phyloP scores from a whole-genome alignment of 1,284 basidiomycete genomes.

The Moniliella sp. region DNA sequence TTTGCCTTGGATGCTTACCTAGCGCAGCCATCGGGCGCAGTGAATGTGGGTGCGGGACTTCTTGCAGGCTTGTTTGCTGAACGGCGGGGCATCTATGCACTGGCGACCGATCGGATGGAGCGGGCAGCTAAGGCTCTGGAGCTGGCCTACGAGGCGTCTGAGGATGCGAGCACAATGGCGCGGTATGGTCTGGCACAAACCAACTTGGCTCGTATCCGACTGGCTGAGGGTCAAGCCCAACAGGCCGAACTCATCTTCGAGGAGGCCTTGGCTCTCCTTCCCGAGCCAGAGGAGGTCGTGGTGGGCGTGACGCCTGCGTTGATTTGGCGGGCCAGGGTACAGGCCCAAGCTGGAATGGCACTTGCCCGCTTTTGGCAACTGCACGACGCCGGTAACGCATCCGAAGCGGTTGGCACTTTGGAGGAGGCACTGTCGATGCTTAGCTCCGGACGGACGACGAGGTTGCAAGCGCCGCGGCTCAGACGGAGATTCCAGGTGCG shows the following conservation, averaged over 20 bases:
- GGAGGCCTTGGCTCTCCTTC: constrained; percentile 51
- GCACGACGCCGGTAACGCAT: not conserved
- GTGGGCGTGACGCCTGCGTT: not conserved
- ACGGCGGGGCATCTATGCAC: constrained; percentile 49
- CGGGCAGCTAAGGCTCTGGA: constrained; percentile 57
- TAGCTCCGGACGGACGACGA: not conserved
- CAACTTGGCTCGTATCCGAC: constrained; percentile 56
- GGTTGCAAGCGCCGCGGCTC: not conserved
- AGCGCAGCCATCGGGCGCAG: constrained; percentile 45
- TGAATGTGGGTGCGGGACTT: constrained; percentile 60
- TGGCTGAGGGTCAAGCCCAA: constrained; percentile 44
- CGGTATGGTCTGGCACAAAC: constrained; percentile 61
- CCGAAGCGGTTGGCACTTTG: not conserved
- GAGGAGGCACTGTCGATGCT: constrained; percentile 1
- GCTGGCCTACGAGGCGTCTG: constrained; percentile 62
- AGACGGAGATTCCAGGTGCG: not conserved
- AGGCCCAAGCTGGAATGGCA: not conserved
- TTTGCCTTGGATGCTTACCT: constrained; percentile 62
- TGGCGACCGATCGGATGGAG: constrained; percentile 44
- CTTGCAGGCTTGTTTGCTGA: constrained; percentile 70
- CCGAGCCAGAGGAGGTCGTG: constrained; percentile 37
- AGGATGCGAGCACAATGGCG: constrained; percentile 53
- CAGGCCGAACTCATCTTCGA: constrained; percentile 52
- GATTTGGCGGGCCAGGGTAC: constrained; percentile 2
- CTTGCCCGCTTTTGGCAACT: not conserved